Conservation (phyloP, 768 basidiomycete species). For the Boletellus ananas region DNA sequence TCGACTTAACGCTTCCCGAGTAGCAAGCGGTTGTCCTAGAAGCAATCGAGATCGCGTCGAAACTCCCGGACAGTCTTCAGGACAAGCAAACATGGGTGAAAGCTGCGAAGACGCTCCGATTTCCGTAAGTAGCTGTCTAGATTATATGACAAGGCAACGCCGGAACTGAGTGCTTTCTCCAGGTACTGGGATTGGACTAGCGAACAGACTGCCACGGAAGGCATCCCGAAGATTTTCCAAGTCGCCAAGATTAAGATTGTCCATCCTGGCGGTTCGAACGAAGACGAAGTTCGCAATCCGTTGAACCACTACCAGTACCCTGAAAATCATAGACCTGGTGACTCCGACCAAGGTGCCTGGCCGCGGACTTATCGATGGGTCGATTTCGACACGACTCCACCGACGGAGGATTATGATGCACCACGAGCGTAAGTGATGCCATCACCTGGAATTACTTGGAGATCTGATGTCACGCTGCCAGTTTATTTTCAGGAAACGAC, state of each 20-base stretch:
- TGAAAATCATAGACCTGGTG: neutral
- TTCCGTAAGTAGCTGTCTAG: conserved; percentile 10
- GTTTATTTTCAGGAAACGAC: too few relatives aligned
- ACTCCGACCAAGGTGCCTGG: neutral
- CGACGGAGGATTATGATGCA: conserved; percentile 8
- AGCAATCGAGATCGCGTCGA: conserved; percentile 12
- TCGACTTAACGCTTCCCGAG: neutral
- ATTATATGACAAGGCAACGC: neutral
- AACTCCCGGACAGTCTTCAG: neutral
- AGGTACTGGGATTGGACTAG: conserved; percentile 15
- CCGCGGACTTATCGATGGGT: conserved; percentile 16
- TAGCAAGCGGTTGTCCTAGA: conserved; percentile 17
- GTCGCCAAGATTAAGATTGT: too few relatives aligned
- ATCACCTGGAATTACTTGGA: too few relatives aligned
- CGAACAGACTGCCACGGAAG: neutral
- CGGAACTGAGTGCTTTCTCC: neutral
- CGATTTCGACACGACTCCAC: neutral
- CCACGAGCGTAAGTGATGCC: conserved; percentile 7
- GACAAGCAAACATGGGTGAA: conserved; percentile 9
- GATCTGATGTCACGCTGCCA: too few relatives aligned
- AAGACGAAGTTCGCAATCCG: neutral
- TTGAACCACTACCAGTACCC: neutral
- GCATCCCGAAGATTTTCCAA: neutral
- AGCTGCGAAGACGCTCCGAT: conserved; percentile 12
- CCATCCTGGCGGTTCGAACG: neutral